Evolutionary conservation across 371 early-diverging fungal genomes (phyloP).

Genomic region (Syncephalastrum racemosum): DNA sequence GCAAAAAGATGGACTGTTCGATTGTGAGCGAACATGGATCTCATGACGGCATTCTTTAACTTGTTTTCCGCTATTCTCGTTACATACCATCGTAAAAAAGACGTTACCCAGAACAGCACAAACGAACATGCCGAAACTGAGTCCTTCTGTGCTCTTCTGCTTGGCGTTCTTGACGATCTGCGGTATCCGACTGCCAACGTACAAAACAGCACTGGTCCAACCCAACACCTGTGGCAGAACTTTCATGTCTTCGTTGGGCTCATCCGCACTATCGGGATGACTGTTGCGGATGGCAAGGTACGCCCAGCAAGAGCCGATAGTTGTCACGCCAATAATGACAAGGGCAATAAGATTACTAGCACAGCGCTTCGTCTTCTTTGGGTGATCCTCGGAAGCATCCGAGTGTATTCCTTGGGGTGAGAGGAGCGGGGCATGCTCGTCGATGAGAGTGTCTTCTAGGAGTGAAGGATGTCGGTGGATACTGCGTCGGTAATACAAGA

Average conservation of each 20-base stretch:
- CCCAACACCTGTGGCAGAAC: slow-evolving; percentile 41
- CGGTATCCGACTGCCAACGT: slow-evolving; percentile 67
- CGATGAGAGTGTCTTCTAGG: slow-evolving; percentile 12
- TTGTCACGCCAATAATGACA: slow-evolving; percentile 16
- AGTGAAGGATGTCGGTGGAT: slow-evolving; percentile 2
- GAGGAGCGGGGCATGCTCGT: slow-evolving; percentile 8
- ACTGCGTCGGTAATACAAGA: slow-evolving; percentile 44
- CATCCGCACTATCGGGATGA: too few species aligned
- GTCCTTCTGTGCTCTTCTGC: slow-evolving; percentile 69
- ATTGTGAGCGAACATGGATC: slow-evolving; percentile 6
- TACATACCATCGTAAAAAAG: slow-evolving; percentile 49
- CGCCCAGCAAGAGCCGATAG: slow-evolving; percentile 21
- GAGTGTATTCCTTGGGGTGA: background rate
- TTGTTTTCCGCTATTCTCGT: background rate
- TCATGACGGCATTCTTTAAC: background rate
- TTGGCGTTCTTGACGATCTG: slow-evolving; percentile 74
- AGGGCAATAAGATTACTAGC: slow-evolving; percentile 16
- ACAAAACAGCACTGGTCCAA: slow-evolving; percentile 53
- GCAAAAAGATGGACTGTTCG: slow-evolving; percentile 50
- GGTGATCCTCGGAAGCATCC: background rate
- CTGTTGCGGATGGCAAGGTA: slow-evolving; percentile 15
- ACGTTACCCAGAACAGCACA: slow-evolving; percentile 79
- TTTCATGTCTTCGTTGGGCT: slow-evolving; percentile 11
- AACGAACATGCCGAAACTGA: slow-evolving; percentile 75
- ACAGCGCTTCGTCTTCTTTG: slow-evolving; percentile 6